phyloP scores from a whole-genome alignment of 1,139 yeast genomes.

The Scheffersomyces titani region DNA sequence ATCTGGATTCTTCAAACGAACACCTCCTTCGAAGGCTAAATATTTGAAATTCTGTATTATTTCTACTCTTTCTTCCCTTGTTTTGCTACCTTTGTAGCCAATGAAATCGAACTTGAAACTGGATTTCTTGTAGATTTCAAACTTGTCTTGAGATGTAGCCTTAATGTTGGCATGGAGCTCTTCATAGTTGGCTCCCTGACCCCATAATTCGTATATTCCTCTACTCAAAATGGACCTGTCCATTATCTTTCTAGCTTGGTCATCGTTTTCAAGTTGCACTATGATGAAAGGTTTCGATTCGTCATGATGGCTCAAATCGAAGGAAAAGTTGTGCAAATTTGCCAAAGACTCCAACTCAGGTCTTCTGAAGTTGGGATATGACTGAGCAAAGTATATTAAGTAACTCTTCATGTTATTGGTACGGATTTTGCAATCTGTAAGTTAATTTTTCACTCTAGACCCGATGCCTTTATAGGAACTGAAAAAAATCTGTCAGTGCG shows the following conservation, averaged over 20 bases:
- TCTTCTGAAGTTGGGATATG: slow-evolving; percentile 72
- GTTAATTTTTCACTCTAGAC: background rate
- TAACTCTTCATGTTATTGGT: slow-evolving; percentile 51
- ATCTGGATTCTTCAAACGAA: slow-evolving; percentile 79
- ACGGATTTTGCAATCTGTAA: background rate
- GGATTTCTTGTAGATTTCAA: slow-evolving; percentile 35
- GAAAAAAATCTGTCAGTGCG: slow-evolving; percentile 1
- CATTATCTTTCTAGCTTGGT: slow-evolving; percentile 65
- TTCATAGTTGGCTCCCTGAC: slow-evolving; percentile 58
- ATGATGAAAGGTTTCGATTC: slow-evolving; percentile 69
- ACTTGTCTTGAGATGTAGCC: slow-evolving; percentile 24
- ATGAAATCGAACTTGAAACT: slow-evolving; percentile 83
- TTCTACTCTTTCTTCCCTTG: slow-evolving; percentile 53
- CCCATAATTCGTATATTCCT: slow-evolving; percentile 87
- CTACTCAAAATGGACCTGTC: slow-evolving; percentile 68
- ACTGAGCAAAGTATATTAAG: slow-evolving; percentile 80
- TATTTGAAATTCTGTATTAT: slow-evolving; percentile 74
- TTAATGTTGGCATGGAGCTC: slow-evolving; percentile 59
- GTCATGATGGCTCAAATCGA: slow-evolving; percentile 63
- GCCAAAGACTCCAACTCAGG: slow-evolving; percentile 90
- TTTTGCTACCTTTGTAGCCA: slow-evolving; percentile 62
- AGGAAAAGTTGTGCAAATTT: slow-evolving; percentile 50
- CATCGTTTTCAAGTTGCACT: slow-evolving; percentile 63
- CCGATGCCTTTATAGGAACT: background rate
- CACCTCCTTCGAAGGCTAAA: slow-evolving; percentile 73